Percentiles rank a stretch among this genome's conserved stretches.
These are phyloP conservation scores for Xylaria nigripes DNA, from an alignment of 495 filamentous ascomycete species.

Conservation along the genomic window DNA sequence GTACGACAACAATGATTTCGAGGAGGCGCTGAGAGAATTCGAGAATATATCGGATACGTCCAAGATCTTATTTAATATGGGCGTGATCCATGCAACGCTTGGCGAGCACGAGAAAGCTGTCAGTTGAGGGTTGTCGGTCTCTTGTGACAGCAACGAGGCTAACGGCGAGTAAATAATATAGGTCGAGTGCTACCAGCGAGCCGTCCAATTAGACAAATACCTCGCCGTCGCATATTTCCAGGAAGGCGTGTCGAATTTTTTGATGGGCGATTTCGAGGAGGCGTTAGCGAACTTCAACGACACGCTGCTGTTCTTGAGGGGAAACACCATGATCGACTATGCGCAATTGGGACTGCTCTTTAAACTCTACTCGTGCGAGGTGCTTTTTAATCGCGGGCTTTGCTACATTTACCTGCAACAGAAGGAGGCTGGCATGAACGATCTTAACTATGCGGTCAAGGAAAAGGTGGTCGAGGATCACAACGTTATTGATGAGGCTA, in stretches of 20 bases:
- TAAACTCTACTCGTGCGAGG: slow-evolving; percentile 95
- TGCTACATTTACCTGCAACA: slow-evolving; percentile 97
- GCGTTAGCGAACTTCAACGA: slow-evolving; percentile 99
- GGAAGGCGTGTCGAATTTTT: slow-evolving; percentile 96
- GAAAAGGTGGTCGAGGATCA: slow-evolving; percentile 94
- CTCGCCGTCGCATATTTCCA: slow-evolving; percentile 98
- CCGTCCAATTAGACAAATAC: slow-evolving; percentile 82
- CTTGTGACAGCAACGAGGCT: slow-evolving; percentile 4
- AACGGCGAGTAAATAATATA: slow-evolving; percentile 25
- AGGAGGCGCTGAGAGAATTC: slow-evolving; percentile 73
- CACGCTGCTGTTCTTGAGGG: slow-evolving; percentile 85
- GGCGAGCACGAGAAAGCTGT: slow-evolving; percentile 94
- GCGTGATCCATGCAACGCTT: slow-evolving; percentile 95
- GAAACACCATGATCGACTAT: slow-evolving; percentile 96
- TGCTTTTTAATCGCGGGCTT: slow-evolving; percentile 93
- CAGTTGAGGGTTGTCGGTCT: slow-evolving; percentile 29
- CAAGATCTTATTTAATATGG: slow-evolving; percentile 98
- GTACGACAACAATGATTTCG: slow-evolving; percentile 96
- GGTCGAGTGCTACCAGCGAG: slow-evolving; percentile 92
- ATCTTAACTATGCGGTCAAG: slow-evolving; percentile 85
- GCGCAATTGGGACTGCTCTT: slow-evolving; percentile 94
- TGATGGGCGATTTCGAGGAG: slow-evolving; percentile 95
- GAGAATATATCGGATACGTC: slow-evolving; percentile 87
- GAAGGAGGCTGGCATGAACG: slow-evolving; percentile 79
- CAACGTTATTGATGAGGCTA: slow-evolving; percentile 96